Evolutionary conservation across 2,329 filamentous ascomycete genomes (phyloP).

Genomic region (Fusarium buharicum): DNA sequence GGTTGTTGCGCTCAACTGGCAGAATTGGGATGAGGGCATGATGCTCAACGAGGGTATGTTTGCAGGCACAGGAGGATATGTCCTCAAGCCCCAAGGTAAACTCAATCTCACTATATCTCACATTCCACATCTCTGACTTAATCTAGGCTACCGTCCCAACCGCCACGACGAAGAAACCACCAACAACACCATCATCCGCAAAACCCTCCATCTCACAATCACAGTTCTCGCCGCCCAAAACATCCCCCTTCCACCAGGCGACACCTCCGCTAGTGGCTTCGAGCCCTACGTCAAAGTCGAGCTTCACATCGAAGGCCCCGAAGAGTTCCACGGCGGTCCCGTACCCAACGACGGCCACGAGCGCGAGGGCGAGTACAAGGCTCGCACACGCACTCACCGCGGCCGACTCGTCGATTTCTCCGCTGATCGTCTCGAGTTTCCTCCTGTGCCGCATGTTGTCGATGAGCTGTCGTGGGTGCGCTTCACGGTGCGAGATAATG

Average conservation of each 20-base stretch:
- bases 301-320: slow-evolving; percentile 79
- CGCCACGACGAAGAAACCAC: slow-evolving; percentile 36
- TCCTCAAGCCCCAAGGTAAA: slow-evolving; percentile 80
- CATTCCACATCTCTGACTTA: slow-evolving; percentile 1
- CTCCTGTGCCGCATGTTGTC: slow-evolving; percentile 65
- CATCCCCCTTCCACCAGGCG: slow-evolving; percentile 70
- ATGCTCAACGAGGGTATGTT: slow-evolving; percentile 98
- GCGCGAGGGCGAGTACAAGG: slow-evolving; percentile 63
- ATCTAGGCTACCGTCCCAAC: slow-evolving; percentile 48
- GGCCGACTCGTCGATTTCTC: slow-evolving; percentile 72
- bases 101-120: background rate
- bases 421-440: slow-evolving; percentile 68
- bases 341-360: slow-evolving; percentile 55
- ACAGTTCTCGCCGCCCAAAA: slow-evolving; percentile 81
- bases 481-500: slow-evolving; percentile 89
- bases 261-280: slow-evolving; percentile 66
- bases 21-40: slow-evolving; percentile 89
- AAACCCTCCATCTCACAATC: slow-evolving; percentile 75
- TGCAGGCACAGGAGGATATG: slow-evolving; percentile 81
- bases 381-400: slow-evolving; percentile 66
- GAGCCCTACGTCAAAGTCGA: slow-evolving; percentile 86
- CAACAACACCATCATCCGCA: slow-evolving; percentile 56
- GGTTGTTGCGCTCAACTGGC: slow-evolving; percentile 94
- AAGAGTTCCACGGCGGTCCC: slow-evolving; percentile 53
- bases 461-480: slow-evolving; percentile 78